Conservation (phyloP, 2,329 filamentous ascomycete species). For the Clarireedia sp. region DNA sequence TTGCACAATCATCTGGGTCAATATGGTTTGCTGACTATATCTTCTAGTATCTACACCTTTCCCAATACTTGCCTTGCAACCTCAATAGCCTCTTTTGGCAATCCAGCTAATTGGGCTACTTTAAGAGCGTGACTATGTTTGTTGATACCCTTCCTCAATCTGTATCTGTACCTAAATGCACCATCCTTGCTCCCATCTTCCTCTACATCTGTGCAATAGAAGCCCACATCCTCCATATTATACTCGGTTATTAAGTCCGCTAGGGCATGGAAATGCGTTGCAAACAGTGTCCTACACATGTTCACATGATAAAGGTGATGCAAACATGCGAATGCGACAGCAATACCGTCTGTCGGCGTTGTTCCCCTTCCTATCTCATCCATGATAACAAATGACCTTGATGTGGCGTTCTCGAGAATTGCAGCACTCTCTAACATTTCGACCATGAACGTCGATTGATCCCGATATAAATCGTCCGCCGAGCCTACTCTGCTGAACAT, state of each 20-base stretch:
- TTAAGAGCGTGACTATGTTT: slow-evolving; percentile 84
- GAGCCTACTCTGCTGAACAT: slow-evolving; percentile 91
- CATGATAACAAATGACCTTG: slow-evolving; percentile 90
- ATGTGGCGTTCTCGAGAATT: slow-evolving; percentile 78
- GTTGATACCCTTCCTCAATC: slow-evolving; percentile 73
- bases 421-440: slow-evolving; percentile 96
- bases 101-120: slow-evolving; percentile 78
- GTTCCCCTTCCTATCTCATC: slow-evolving; percentile 95
- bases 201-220: slow-evolving; percentile 81
- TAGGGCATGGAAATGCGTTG: slow-evolving; percentile 86
- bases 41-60: slow-evolving; percentile 35
- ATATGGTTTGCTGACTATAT: slow-evolving; percentile 44
- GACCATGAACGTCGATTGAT: slow-evolving; percentile 98
- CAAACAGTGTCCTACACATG: slow-evolving; percentile 75
- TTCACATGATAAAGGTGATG: slow-evolving; percentile 76
- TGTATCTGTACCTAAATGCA: slow-evolving; percentile 82
- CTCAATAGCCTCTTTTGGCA: slow-evolving; percentile 65
- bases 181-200: slow-evolving; percentile 46
- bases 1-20: slow-evolving; percentile 36
- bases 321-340: slow-evolving; percentile 82
- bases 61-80: slow-evolving; percentile 43
- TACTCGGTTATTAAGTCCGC: slow-evolving; percentile 63
- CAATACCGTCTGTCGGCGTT: slow-evolving; percentile 83
- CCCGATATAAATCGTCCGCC: slow-evolving; percentile 86
- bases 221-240: slow-evolving; percentile 35